A percentile compares a stretch with the other conserved stretches of the same genome.
phyloP scores from a whole-genome alignment of 352 stramenopile species.

The Globisporangium spiculum region DNA sequence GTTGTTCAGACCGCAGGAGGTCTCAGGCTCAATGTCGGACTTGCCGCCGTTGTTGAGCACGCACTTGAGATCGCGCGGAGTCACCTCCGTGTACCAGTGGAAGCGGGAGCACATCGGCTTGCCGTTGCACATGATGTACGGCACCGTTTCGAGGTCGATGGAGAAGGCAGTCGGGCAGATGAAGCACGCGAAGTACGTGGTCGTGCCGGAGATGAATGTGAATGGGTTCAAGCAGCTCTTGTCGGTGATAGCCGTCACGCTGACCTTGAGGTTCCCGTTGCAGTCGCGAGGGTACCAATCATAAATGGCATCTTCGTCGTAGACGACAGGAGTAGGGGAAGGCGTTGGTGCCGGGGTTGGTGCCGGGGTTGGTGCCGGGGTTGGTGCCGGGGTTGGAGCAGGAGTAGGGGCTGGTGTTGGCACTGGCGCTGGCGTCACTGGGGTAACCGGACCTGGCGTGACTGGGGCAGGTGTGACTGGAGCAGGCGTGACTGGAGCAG shows the following conservation, averaged over 20 bases:
- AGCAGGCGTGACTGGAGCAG: background rate
- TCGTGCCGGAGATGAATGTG: slow-evolving; percentile 12
- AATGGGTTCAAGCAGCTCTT: slow-evolving; percentile 15
- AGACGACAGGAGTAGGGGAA: slow-evolving; percentile 7
- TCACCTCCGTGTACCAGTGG: slow-evolving; percentile 17
- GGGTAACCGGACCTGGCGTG: background rate
- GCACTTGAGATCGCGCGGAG: slow-evolving; percentile 22
- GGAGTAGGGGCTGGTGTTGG: too few relatives aligned
- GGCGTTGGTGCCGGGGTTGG: too few relatives aligned
- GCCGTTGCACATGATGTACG: slow-evolving; percentile 21
- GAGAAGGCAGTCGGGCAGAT: slow-evolving; percentile 13
- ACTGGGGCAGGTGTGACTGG: background rate
- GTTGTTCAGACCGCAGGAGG: slow-evolving; percentile 13
- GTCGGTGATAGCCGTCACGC: background rate
- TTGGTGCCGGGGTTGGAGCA: too few relatives aligned
- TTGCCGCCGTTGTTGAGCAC: slow-evolving; percentile 20
- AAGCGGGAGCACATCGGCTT: slow-evolving; percentile 27
- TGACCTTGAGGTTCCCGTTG: slow-evolving; percentile 12
- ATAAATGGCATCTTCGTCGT: slow-evolving; percentile 8
- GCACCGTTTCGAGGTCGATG: slow-evolving; percentile 8
- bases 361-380: too few relatives aligned
- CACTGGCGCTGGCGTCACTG: background rate
- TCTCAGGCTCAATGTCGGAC: slow-evolving; percentile 16
- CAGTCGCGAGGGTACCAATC: slow-evolving; percentile 10
- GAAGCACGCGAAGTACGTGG: slow-evolving; percentile 20